Percentiles rank a stretch among this genome's conserved stretches.
Conservation (phyloP, 306 rosid species). For the Trifolium subterraneum region DNA sequence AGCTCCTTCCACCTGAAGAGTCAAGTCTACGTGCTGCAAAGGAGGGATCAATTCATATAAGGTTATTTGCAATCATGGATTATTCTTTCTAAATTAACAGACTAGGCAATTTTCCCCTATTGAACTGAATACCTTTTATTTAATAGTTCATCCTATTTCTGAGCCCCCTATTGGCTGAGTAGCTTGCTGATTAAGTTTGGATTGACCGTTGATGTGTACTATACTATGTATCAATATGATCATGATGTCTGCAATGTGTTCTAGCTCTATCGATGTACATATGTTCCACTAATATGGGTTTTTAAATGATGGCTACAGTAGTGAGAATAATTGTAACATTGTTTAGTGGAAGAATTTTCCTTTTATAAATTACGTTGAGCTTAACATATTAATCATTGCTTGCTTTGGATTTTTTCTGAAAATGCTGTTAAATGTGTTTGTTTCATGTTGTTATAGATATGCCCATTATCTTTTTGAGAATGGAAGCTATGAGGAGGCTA, state of each 20-base stretch:
- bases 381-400: conserved; percentile 28
- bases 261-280: conserved; percentile 4
- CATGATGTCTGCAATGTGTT: not conserved
- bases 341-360: conserved; percentile 19
- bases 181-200: conserved; percentile 29
- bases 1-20: conserved; percentile 98
- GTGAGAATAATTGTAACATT: conserved; percentile 20
- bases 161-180: conserved; percentile 10
- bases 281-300: not conserved
- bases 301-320: conserved; percentile 6
- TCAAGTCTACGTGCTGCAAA: conserved; percentile 93
- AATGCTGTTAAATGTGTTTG: conserved; percentile 37
- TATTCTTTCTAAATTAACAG: conserved; percentile 36
- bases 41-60: conserved; percentile 93
- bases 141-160: conserved; percentile 31
- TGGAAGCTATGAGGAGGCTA: conserved; percentile 95
- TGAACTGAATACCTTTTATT: conserved; percentile 25
- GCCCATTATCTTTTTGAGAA: conserved; percentile 95
- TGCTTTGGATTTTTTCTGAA: conserved; percentile 13
- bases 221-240: conserved; percentile 31
- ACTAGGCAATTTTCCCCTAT: conserved; percentile 17
- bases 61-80: conserved; percentile 54
- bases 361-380: conserved; percentile 10
- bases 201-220: conserved; percentile 19
- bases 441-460: conserved; percentile 61